phyloP scores from a whole-genome alignment of 2,329 filamentous ascomycete genomes.

The Xylaria sp. region DNA sequence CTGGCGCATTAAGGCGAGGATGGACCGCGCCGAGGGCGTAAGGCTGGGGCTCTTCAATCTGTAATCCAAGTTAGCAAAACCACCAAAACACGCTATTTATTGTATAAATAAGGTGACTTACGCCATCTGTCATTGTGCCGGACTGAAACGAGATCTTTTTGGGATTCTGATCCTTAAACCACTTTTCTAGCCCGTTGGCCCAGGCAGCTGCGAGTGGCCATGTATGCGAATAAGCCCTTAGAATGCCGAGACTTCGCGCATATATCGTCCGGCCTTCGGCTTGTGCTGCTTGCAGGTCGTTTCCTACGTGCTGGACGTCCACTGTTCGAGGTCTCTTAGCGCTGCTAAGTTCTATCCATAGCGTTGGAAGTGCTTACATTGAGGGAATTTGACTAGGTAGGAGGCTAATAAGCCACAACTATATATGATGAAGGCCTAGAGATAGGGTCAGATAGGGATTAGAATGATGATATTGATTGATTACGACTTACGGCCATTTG shows the following conservation, averaged over 20 bases:
- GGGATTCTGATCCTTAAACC: constrained; percentile 57
- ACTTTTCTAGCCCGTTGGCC: constrained; percentile 61
- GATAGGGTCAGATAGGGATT: constrained; percentile 29
- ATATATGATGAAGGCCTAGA: constrained; percentile 62
- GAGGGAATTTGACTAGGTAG: constrained; percentile 63
- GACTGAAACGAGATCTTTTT: constrained; percentile 53
- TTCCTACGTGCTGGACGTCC: constrained; percentile 42
- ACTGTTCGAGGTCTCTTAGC: constrained; percentile 39
- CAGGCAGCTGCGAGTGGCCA: constrained; percentile 65
- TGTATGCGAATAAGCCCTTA: constrained; percentile 60
- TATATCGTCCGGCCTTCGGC: constrained; percentile 59
- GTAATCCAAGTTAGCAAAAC: constrained; percentile 20
- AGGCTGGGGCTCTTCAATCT: constrained; percentile 43
- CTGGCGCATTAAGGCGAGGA: constrained; percentile 41
- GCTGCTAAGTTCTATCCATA: neutral
- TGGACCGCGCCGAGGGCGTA: constrained; percentile 44
- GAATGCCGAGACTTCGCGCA: constrained; percentile 56
- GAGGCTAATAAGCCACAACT: constrained; percentile 64
- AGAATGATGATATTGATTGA: neutral
- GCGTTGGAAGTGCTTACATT: constrained; percentile 51
- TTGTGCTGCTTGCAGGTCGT: constrained; percentile 54
- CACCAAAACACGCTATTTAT: neutral
- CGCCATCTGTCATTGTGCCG: constrained; percentile 62
- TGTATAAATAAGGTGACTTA: constrained; percentile 41
- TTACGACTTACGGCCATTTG: constrained; percentile 59